Evolutionary conservation across 148 eudicot species (phyloP).

Genomic region (Rhododendron kiyosumense): DNA sequence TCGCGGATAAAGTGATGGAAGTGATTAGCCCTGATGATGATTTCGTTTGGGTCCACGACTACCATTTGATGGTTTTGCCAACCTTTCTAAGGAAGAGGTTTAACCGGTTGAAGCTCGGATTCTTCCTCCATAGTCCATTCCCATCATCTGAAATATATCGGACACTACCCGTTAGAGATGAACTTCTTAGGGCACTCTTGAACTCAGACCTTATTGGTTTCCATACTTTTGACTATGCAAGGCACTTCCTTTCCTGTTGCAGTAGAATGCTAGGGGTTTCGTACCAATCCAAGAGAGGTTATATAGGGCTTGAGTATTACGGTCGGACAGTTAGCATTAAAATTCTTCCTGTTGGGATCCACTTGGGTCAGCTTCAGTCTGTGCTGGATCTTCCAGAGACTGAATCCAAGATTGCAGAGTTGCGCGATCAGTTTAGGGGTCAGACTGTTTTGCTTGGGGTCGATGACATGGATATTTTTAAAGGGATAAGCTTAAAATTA

Average conservation of each 20-base stretch:
- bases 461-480: slow-evolving; percentile 88
- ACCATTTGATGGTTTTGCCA: slow-evolving; percentile 78
- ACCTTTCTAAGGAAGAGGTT: slow-evolving; percentile 74
- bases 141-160: slow-evolving; percentile 86
- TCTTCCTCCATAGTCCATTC: slow-evolving; percentile 79
- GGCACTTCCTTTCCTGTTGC: slow-evolving; percentile 85
- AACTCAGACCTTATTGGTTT: slow-evolving; percentile 78
- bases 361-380: slow-evolving; percentile 69
- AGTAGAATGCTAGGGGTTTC: slow-evolving; percentile 86
- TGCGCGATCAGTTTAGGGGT: slow-evolving; percentile 46
- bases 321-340: slow-evolving; percentile 85
- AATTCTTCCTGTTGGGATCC: slow-evolving; percentile 84
- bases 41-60: slow-evolving; percentile 83
- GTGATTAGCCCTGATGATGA: slow-evolving; percentile 81
- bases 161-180: slow-evolving; percentile 68
- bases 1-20: slow-evolving; percentile 86
- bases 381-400: slow-evolving; percentile 74
- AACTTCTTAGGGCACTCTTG: slow-evolving; percentile 64
- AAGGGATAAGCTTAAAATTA: slow-evolving; percentile 81
- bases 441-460: slow-evolving; percentile 82
- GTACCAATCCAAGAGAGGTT: slow-evolving; percentile 73
- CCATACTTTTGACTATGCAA: slow-evolving; percentile 80
- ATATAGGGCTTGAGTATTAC: slow-evolving; percentile 76
- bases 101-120: slow-evolving; percentile 69
- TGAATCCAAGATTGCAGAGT: slow-evolving; percentile 44